Percentiles rank a stretch among this genome's conserved stretches.
These are phyloP conservation scores for Hevea brasiliensis DNA, from an alignment of 345 rosid genomes.

Conservation along the genomic window DNA sequence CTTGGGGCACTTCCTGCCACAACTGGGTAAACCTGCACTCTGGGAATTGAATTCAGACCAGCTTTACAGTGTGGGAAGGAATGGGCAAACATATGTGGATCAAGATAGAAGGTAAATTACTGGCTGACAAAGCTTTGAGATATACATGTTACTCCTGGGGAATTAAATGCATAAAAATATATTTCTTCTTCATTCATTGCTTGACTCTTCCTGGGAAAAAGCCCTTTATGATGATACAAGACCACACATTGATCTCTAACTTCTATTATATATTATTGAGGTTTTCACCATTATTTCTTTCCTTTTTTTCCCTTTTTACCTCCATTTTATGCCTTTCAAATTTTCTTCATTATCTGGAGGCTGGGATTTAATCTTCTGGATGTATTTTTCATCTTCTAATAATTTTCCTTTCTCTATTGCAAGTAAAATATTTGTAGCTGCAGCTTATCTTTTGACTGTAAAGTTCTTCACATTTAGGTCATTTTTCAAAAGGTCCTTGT, in stretches of 20 bases:
- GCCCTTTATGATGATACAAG: not conserved
- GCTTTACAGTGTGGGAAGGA: constrained; percentile 46
- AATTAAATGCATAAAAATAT: not conserved
- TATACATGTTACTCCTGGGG: not conserved
- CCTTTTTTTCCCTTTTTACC: no score
- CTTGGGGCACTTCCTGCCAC: constrained; percentile 87
- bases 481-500: constrained; percentile 74
- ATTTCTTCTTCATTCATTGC: not conserved
- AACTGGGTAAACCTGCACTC: constrained; percentile 61
- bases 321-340: no score
- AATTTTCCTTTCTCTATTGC: not conserved
- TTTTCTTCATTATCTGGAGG: no score
- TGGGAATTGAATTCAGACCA: constrained; percentile 82
- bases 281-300: not conserved
- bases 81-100: constrained; percentile 53
- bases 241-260: constrained; percentile 6
- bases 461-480: constrained; percentile 49
- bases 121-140: constrained; percentile 19
- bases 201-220: not conserved
- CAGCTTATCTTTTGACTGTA: constrained; percentile 14
- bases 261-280: constrained; percentile 4
- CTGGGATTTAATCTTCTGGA: no score
- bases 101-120: constrained; percentile 65
- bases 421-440: not conserved
- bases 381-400: not conserved